A percentile compares a stretch with the other conserved stretches of the same genome.
Evolutionary conservation across 192 early-diverging fungal species (phyloP).

Genomic region (Anaeromyces robustus): DNA sequence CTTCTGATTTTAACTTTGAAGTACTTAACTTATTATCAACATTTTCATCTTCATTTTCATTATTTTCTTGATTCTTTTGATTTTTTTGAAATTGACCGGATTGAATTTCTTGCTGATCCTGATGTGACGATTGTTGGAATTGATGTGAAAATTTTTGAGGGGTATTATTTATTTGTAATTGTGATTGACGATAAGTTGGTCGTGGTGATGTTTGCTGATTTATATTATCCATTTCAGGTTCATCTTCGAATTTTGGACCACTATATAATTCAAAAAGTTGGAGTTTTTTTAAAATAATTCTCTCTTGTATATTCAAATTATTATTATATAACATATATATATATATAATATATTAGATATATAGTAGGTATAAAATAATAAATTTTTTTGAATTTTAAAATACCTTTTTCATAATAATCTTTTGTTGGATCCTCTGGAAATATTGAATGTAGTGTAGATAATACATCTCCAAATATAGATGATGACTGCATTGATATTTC

Average conservation of each 20-base stretch:
- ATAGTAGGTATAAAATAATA: too few species aligned
- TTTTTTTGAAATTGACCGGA: too few species aligned
- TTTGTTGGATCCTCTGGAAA: conserved; percentile 42
- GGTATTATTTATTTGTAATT: not conserved
- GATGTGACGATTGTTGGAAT: too few species aligned
- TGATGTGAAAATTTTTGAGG: not conserved
- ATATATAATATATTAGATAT: too few species aligned
- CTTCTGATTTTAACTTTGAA: too few species aligned
- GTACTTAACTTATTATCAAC: too few species aligned
- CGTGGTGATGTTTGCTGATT: not conserved
- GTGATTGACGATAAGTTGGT: not conserved
- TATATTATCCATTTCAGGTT: not conserved
- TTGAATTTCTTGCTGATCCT: too few species aligned
- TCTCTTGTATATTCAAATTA: not conserved
- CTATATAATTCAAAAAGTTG: not conserved
- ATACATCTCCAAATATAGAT: conserved; percentile 25
- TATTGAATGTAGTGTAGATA: conserved; percentile 30
- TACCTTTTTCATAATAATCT: conserved; percentile 22
- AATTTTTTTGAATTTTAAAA: not conserved
- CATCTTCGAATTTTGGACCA: not conserved
- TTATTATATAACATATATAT: not conserved
- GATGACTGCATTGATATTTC: conserved; percentile 42
- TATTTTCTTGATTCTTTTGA: too few species aligned
- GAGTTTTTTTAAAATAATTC: not conserved
- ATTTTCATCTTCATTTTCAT: too few species aligned